phyloP scores from a whole-genome alignment of 345 rosid genomes.

The Dimocarpus longan region DNA sequence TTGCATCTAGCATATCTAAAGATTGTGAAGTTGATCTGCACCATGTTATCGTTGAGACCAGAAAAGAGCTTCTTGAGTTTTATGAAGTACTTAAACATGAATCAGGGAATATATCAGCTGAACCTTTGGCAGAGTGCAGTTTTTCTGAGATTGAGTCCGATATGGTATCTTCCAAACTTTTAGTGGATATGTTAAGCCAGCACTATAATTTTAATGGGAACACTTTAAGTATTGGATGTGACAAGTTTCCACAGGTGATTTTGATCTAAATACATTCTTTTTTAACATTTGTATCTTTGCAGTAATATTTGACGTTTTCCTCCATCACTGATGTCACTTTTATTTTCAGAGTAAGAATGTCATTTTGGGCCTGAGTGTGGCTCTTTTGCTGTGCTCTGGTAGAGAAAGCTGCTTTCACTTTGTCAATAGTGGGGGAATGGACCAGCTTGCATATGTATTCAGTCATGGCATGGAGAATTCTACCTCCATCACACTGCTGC shows the following conservation, averaged over 20 bases:
- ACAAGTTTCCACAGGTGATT: slow-evolving; percentile 64
- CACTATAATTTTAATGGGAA: slow-evolving; percentile 48
- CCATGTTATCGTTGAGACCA: slow-evolving; percentile 48
- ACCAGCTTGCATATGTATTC: slow-evolving; percentile 59
- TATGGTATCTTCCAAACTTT: slow-evolving; percentile 59
- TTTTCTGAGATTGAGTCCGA: slow-evolving; percentile 59
- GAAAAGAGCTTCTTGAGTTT: slow-evolving; percentile 57
- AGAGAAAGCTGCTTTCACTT: slow-evolving; percentile 94
- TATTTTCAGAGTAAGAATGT: slow-evolving; percentile 62
- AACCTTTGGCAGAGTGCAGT: slow-evolving; percentile 37
- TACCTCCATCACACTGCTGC: slow-evolving; percentile 52
- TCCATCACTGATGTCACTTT: slow-evolving; percentile 25
- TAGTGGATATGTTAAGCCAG: slow-evolving; percentile 61
- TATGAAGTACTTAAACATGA: slow-evolving; percentile 44
- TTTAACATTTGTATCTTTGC: neutral
- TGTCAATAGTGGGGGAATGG: slow-evolving; percentile 82
- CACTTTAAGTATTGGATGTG: slow-evolving; percentile 42
- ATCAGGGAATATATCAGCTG: slow-evolving; percentile 45
- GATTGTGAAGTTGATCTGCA: slow-evolving; percentile 50
- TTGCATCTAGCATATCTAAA: slow-evolving; percentile 38
- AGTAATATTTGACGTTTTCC: neutral
- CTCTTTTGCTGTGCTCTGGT: slow-evolving; percentile 82
- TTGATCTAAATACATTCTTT: neutral
- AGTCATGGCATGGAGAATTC: slow-evolving; percentile 53
- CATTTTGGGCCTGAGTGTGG: slow-evolving; percentile 71